Conservation (phyloP, 805 yeast genomes). For the Osmozyma mogii region DNA sequence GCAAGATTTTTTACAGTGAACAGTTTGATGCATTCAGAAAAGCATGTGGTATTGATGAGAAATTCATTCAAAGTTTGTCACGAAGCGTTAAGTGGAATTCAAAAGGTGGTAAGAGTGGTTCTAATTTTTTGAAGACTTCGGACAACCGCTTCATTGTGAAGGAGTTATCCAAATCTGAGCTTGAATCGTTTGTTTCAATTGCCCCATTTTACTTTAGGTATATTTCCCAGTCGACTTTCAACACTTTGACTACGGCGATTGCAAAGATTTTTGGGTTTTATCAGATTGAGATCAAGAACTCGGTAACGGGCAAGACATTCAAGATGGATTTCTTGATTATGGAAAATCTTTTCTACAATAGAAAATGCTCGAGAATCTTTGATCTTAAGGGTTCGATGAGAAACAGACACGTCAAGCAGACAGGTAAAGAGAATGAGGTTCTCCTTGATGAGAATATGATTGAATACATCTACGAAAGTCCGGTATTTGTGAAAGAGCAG, state of each 20-base stretch:
- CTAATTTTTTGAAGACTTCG: slow-evolving; percentile 83
- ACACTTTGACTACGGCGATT: slow-evolving; percentile 87
- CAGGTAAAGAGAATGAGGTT: slow-evolving; percentile 93
- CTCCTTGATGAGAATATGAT: slow-evolving; percentile 96
- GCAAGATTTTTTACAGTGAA: slow-evolving; percentile 92
- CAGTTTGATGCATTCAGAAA: slow-evolving; percentile 92
- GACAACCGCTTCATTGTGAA: slow-evolving; percentile 87
- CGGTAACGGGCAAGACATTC: slow-evolving; percentile 64
- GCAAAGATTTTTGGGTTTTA: slow-evolving; percentile 95
- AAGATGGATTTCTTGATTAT: slow-evolving; percentile 88
- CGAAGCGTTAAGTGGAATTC: slow-evolving; percentile 95
- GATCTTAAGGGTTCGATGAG: slow-evolving; percentile 98
- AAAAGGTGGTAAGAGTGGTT: slow-evolving; percentile 94
- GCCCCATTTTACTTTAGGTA: slow-evolving; percentile 96
- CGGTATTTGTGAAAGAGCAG: slow-evolving; percentile 87
- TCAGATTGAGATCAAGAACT: slow-evolving; percentile 82
- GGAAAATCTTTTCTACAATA: slow-evolving; percentile 89
- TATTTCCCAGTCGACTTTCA: slow-evolving; percentile 90
- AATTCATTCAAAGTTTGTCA: slow-evolving; percentile 81
- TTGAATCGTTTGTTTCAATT: slow-evolving; percentile 89
- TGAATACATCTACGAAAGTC: slow-evolving; percentile 93
- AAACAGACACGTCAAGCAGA: slow-evolving; percentile 91
- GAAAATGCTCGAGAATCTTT: slow-evolving; percentile 76
- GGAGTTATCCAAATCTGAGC: slow-evolving; percentile 78
- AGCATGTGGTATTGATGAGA: slow-evolving; percentile 69